Evolutionary conservation across 2,329 filamentous ascomycete genomes (phyloP).

Genomic region (Coniochaeta hoffmannii): DNA sequence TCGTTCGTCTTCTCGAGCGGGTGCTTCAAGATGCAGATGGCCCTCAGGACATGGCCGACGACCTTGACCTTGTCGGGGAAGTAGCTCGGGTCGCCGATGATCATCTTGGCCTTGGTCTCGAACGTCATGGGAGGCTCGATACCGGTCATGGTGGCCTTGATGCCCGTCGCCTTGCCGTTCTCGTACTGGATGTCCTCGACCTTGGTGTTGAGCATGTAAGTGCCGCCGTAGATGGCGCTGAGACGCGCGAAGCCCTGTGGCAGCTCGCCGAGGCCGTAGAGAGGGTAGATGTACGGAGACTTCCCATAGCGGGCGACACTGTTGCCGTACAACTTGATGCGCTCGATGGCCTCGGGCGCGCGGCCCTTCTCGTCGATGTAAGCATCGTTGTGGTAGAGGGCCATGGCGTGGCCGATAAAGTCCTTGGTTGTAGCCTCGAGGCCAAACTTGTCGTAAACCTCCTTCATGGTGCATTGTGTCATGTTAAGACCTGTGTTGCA

Average conservation of each 20-base stretch:
- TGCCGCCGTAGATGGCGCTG: conserved; percentile 96
- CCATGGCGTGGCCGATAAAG: conserved; percentile 98
- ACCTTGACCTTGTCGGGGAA: conserved; percentile 86
- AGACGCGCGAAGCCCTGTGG: conserved; percentile 96
- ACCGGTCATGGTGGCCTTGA: conserved; percentile 95
- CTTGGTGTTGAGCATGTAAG: conserved; percentile 97
- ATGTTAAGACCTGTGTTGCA: conserved; percentile 64
- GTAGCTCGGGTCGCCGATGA: conserved; percentile 94
- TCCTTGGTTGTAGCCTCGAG: conserved; percentile 85
- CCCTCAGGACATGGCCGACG: conserved; percentile 84
- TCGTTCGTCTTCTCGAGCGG: conserved; percentile 85
- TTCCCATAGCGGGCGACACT: conserved; percentile 97
- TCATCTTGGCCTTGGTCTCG: conserved; percentile 91
- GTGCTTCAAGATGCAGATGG: conserved; percentile 96
- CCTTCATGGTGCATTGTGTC: conserved; percentile 78
- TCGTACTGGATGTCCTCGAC: conserved; percentile 88
- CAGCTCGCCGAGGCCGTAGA: conserved; percentile 94
- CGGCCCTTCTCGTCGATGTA: conserved; percentile 69
- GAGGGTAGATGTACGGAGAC: conserved; percentile 98
- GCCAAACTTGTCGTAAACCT: conserved; percentile 97
- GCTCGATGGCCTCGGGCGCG: conserved; percentile 79
- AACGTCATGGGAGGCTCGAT: conserved; percentile 84
- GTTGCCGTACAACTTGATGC: conserved; percentile 94
- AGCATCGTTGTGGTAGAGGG: conserved; percentile 82
- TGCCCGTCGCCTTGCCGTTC: conserved; percentile 77